These are phyloP conservation scores for Sporothrix schenckii DNA, from an alignment of 2,329 filamentous ascomycete species.

Conservation along the genomic window DNA sequence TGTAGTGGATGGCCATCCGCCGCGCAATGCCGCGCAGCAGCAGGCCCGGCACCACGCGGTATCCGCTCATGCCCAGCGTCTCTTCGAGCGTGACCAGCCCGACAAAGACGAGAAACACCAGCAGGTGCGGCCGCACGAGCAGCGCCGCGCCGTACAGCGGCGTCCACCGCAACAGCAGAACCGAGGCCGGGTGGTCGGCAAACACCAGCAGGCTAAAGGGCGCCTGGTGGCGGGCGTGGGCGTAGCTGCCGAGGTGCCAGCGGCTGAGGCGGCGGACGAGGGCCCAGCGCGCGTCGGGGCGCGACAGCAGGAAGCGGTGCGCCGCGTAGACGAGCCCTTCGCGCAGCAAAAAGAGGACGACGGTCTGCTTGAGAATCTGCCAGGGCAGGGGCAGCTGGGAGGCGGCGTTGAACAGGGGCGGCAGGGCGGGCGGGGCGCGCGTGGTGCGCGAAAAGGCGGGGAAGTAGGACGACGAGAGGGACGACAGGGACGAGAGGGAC, in stretches of 20 bases:
- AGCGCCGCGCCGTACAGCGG: conserved; percentile 68
- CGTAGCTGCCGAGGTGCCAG: conserved; percentile 46
- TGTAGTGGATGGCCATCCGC: conserved; percentile 43
- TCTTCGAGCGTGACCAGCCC: conserved; percentile 67
- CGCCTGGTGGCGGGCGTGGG: conserved; percentile 59
- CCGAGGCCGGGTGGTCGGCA: conserved; percentile 68
- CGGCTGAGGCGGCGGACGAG: conserved; percentile 46
- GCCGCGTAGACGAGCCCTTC: conserved; percentile 71
- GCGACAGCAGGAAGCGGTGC: conserved; percentile 66
- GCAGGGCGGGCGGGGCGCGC: background rate
- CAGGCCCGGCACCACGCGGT: conserved; percentile 60
- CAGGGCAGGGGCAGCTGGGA: conserved; percentile 57
- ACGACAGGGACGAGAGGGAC: background rate
- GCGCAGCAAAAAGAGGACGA: conserved; percentile 49
- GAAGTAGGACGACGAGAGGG: background rate
- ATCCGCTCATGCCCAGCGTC: conserved; percentile 68
- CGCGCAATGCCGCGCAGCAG: conserved; percentile 54
- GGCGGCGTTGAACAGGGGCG: conserved; percentile 50
- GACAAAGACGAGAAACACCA: conserved; percentile 71
- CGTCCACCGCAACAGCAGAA: conserved; percentile 64
- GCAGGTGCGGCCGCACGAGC: conserved; percentile 67
- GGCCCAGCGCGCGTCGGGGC: conserved; percentile 17
- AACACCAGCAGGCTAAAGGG: conserved; percentile 65
- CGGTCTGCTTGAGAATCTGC: conserved; percentile 56
- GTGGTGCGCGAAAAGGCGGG: conserved; percentile 3